Percentiles rank a stretch among this genome's conserved stretches.
Conservation (phyloP, 1,284 basidiomycete species). For the Mycena sp. region DNA sequence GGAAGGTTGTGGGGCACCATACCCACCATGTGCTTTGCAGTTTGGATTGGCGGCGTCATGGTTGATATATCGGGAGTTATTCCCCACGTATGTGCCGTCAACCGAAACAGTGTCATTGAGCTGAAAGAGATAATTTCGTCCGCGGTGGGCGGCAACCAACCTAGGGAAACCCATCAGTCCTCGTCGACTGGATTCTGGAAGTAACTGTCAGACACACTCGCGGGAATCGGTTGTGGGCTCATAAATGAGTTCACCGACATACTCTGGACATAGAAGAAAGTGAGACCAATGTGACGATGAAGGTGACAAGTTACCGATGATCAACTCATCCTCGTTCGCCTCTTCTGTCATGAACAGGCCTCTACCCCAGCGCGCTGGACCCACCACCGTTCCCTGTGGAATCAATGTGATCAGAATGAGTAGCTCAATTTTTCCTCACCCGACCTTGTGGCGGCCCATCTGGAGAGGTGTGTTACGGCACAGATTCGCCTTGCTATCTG, state of each 20-base stretch:
- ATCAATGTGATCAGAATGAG: not conserved
- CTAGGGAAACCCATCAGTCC: conserved; percentile 20
- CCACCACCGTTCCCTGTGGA: conserved; percentile 51
- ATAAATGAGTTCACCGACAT: conserved; percentile 64
- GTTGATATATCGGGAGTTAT: conserved; percentile 66
- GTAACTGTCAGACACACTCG: conserved; percentile 11
- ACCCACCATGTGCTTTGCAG: conserved; percentile 51
- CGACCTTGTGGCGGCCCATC: not conserved
- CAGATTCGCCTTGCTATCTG: too few relatives aligned
- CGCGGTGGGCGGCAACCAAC: conserved; percentile 36
- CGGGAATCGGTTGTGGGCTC: conserved; percentile 47
- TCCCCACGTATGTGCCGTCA: conserved; percentile 61
- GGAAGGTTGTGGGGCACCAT: too few relatives aligned
- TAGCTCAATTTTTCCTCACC: not conserved
- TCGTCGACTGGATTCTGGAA: not conserved
- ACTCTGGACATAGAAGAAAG: conserved; percentile 51
- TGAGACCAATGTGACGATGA: not conserved
- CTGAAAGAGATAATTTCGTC: conserved; percentile 59
- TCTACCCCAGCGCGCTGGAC: conserved; percentile 52
- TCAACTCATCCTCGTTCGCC: conserved; percentile 50
- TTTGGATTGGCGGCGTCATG: conserved; percentile 51
- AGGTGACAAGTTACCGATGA: conserved; percentile 56
- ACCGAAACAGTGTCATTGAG: conserved; percentile 44
- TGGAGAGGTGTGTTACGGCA: not conserved
- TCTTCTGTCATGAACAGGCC: conserved; percentile 61